Conservation (phyloP, 306 rosid species). For the Fagus crenata region DNA sequence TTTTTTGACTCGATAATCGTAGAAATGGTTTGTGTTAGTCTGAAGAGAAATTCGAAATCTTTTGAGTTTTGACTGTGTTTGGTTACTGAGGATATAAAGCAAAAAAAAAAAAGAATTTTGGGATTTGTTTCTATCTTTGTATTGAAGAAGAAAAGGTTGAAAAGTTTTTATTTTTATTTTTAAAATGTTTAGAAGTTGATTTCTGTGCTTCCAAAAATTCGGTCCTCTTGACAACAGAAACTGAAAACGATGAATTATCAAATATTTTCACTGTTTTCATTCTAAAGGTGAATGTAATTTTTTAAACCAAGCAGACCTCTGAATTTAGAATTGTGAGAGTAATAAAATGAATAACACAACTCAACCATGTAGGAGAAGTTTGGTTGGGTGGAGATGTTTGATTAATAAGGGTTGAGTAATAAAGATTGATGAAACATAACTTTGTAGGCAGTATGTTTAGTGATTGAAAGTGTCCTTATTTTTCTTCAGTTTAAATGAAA, state of each 20-base stretch:
- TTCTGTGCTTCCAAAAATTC: not conserved
- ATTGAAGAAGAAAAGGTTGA: not conserved
- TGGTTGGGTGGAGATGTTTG: not conserved
- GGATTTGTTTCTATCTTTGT: too few species aligned
- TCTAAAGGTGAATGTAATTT: not conserved
- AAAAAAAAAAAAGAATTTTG: not conserved
- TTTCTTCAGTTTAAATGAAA: not conserved
- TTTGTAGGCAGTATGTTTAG: not conserved
- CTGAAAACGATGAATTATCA: not conserved
- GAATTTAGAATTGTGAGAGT: not conserved
- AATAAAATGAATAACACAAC: not conserved
- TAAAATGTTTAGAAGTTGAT: not conserved
- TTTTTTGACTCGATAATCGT: not conserved
- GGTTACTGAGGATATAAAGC: slow-evolving; percentile 4
- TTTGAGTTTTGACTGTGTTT: not conserved
- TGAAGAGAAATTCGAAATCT: not conserved
- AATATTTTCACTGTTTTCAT: not conserved
- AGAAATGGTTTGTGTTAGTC: slow-evolving; percentile 11
- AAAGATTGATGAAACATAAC: not conserved
- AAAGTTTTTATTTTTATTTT: not conserved
- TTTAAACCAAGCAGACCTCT: not conserved
- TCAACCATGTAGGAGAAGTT: not conserved
- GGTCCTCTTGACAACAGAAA: not conserved
- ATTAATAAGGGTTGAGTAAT: not conserved
- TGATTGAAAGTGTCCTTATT: not conserved